Evolutionary conservation across 768 basidiomycete species (phyloP).

Genomic region (Podaxis pistillaris): DNA sequence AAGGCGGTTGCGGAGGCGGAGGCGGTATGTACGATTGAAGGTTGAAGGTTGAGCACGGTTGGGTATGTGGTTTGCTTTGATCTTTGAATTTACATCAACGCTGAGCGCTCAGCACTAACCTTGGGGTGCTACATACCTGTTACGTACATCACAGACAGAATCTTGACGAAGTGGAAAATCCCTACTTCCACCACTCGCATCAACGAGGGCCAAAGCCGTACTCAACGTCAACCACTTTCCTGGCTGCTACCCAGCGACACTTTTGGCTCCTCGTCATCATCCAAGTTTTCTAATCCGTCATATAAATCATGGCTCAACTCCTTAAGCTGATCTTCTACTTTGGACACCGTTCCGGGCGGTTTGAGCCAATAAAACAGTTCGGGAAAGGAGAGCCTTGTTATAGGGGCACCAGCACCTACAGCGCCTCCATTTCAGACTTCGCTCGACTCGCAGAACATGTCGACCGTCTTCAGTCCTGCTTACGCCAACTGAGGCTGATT

Average conservation of each 20-base stretch:
- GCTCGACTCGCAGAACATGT: background rate
- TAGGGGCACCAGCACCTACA: background rate
- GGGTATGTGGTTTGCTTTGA: slow-evolving; percentile 46
- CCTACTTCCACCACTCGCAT: slow-evolving; percentile 76
- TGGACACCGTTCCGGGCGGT: background rate
- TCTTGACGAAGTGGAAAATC: slow-evolving; percentile 78
- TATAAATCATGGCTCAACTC: background rate
- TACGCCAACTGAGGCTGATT: background rate
- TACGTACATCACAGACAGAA: slow-evolving; percentile 65
- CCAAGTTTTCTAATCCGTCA: background rate
- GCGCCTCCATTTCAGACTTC: background rate
- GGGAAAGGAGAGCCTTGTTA: background rate
- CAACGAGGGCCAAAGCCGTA: slow-evolving; percentile 34
- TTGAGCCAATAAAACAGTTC: background rate
- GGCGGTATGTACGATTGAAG: slow-evolving; percentile 76
- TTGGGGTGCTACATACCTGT: background rate
- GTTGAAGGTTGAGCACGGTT: slow-evolving; percentile 79
- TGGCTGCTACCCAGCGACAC: background rate
- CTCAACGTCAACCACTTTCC: background rate
- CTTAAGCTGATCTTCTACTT: background rate
- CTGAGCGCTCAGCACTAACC: background rate
- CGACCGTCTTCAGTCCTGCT: background rate
- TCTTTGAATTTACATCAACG: background rate
- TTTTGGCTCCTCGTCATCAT: background rate
- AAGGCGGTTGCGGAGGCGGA: slow-evolving; percentile 67